phyloP scores from a whole-genome alignment of 805 yeast species.

The Myxozyma monticola region DNA sequence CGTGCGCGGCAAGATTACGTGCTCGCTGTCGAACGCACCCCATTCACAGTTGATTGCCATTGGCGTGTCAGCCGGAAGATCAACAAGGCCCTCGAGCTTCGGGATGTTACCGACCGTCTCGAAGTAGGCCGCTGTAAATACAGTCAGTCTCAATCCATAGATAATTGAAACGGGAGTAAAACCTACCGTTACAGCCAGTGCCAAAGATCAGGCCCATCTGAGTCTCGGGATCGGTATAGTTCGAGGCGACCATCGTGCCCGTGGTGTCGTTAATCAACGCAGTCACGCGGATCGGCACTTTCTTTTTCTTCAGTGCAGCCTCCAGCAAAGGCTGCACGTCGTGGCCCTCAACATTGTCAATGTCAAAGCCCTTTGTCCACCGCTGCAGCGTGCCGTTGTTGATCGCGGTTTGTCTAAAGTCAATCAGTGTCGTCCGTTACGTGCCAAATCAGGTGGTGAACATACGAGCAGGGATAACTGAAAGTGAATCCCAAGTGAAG shows the following conservation, averaged over 20 bases:
- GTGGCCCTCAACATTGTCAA: constrained; percentile 87
- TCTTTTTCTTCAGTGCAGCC: constrained; percentile 60
- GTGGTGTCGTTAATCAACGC: constrained; percentile 96
- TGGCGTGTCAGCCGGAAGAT: constrained; percentile 60
- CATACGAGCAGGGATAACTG: constrained; percentile 64
- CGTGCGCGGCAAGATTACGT: constrained; percentile 79
- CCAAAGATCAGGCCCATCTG: constrained; percentile 96
- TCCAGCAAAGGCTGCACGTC: constrained; percentile 93
- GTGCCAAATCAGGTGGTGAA: too few relatives aligned
- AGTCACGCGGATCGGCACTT: constrained; percentile 79
- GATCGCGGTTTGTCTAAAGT: constrained; percentile 67
- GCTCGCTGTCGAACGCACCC: constrained; percentile 96
- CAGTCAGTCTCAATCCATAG: not conserved
- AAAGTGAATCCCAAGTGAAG: constrained; percentile 92
- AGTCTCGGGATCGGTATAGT: constrained; percentile 84
- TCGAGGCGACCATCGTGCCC: constrained; percentile 94
- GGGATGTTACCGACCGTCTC: constrained; percentile 72
- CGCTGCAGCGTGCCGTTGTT: constrained; percentile 85
- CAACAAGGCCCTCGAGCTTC: constrained; percentile 75
- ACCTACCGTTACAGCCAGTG: constrained; percentile 95
- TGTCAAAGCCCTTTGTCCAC: constrained; percentile 98
- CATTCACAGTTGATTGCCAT: constrained; percentile 99
- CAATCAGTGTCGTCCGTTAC: too few relatives aligned
- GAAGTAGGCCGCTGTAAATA: constrained; percentile 52
- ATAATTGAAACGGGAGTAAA: too few relatives aligned